Base-by-base conservation (phyloP, 1,139 yeast species). In the Taphrina pruni region DNA sequence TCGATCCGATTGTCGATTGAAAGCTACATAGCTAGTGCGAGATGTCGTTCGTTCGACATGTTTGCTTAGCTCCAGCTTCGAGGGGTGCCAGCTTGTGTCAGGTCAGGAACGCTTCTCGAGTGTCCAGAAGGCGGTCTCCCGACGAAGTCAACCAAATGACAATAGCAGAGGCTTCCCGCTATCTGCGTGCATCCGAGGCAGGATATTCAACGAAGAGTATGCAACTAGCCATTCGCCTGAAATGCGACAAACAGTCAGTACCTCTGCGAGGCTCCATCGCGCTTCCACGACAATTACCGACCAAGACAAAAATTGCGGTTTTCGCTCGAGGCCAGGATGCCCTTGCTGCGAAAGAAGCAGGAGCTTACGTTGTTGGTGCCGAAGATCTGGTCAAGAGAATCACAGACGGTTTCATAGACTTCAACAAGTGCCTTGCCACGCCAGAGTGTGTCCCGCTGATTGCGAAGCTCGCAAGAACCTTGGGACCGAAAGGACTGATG, bases 401-500 rank as follows among this genome's bases (percentile, higher is more conserved):
- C 71, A 80, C 82, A 69, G 78, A 81, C 8, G 94, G 91, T 35
- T 81, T 81, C 39, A 80, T 90, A 58, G 84, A 85, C 73, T 88
- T 88, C 75, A 92, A 92, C 75, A 88, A 87, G 75, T 87, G 92
- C 50, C 88, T 88, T 76, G 96, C 97, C 8, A 88, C 97, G 1
- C 89, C 96, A 1, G 97, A 91, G 65, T 85, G 91, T 72, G 84
- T 85, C 52, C 80, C 85, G 38, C 83, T 84, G 55, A 82, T 94
- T 74, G 84, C 83, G 72, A 82, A 84, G 67, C 81, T 91, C 46
- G 97, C 96, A 39, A 85, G 92, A 76, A 82, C 84, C 17, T 83
- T 95, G 73, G 98, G 99, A 71, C 96, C 97, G 55, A 87, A 84
- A 75, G 97, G 97, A 39, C 83, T 94, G 73, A 88, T 93, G 90